Conservation (phyloP, 2,329 filamentous ascomycete genomes). For the Nothophoma quercina region DNA sequence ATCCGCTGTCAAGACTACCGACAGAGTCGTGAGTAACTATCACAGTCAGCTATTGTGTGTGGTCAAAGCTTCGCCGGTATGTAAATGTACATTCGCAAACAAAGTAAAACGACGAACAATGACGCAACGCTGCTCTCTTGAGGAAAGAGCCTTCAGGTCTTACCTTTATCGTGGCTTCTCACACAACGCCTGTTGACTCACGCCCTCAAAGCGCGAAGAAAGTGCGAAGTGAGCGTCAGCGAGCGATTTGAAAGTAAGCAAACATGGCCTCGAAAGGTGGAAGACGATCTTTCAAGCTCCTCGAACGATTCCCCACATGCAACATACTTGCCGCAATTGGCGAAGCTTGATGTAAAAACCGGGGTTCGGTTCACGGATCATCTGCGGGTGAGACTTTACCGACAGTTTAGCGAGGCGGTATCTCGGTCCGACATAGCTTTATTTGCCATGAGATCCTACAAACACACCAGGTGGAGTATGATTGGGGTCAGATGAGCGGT, state of each 20-base stretch:
- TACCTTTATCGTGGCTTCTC: neutral
- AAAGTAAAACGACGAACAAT: neutral
- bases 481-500: neutral
- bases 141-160: neutral
- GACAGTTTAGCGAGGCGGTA: constrained; percentile 1
- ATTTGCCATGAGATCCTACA: neutral
- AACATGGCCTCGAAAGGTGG: neutral
- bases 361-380: constrained; percentile 13
- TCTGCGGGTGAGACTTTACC: neutral
- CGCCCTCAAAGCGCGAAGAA: neutral
- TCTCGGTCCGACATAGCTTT: constrained; percentile 20
- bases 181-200: neutral
- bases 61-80: no score
- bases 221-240: constrained; percentile 1
- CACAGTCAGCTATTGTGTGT: neutral
- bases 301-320: constrained; percentile 4
- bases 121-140: constrained; percentile 1
- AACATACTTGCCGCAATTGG: constrained; percentile 8
- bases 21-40: no score
- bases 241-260: neutral
- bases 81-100: no score
- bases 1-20: no score
- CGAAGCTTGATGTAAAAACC: neutral
- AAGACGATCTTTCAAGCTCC: neutral
- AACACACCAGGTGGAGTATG: neutral